A percentile compares a stretch with the other conserved stretches of the same genome.
phyloP scores from a whole-genome alignment of 805 yeast genomes.

The Hagleromyces aurorensis region DNA sequence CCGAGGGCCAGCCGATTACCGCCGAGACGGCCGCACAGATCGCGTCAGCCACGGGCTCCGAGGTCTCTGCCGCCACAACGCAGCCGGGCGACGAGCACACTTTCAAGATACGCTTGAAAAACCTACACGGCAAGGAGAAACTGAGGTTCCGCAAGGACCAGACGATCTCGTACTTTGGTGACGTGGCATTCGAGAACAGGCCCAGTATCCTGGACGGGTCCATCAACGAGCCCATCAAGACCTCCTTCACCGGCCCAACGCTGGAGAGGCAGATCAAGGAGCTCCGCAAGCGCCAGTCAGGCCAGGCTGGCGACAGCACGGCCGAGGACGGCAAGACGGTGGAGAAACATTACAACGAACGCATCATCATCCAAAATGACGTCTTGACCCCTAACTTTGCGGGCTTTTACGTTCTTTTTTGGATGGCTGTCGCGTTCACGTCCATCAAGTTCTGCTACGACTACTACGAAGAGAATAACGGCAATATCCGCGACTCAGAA shows the following conservation, averaged over 20 bases:
- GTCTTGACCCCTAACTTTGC: slow-evolving; percentile 37
- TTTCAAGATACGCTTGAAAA: slow-evolving; percentile 11
- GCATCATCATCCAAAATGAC: slow-evolving; percentile 7
- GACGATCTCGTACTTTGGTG: slow-evolving; percentile 46
- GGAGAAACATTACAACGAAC: neutral
- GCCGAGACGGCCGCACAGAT: neutral
- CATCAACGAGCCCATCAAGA: slow-evolving; percentile 23
- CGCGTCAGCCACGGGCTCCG: slow-evolving; percentile 1
- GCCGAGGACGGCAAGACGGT: slow-evolving; percentile 6
- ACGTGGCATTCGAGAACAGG: slow-evolving; percentile 39
- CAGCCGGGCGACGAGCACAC: slow-evolving; percentile 3
- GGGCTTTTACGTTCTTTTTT: slow-evolving; percentile 75
- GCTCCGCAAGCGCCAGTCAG: slow-evolving; percentile 5
- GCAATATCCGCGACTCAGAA: slow-evolving; percentile 38
- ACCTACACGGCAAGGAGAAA: slow-evolving; percentile 17
- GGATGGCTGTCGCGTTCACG: slow-evolving; percentile 58
- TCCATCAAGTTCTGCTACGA: slow-evolving; percentile 47
- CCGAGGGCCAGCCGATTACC: too few relatives aligned
- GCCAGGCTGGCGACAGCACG: slow-evolving; percentile 1
- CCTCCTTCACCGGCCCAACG: slow-evolving; percentile 26
- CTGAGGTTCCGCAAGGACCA: slow-evolving; percentile 18
- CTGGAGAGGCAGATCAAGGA: slow-evolving; percentile 19
- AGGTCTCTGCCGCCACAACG: too few relatives aligned
- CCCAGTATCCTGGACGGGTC: slow-evolving; percentile 47
- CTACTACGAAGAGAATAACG: slow-evolving; percentile 39